Evolutionary conservation across 805 yeast species (phyloP).

Genomic region (Hyphopichia homilentoma): DNA sequence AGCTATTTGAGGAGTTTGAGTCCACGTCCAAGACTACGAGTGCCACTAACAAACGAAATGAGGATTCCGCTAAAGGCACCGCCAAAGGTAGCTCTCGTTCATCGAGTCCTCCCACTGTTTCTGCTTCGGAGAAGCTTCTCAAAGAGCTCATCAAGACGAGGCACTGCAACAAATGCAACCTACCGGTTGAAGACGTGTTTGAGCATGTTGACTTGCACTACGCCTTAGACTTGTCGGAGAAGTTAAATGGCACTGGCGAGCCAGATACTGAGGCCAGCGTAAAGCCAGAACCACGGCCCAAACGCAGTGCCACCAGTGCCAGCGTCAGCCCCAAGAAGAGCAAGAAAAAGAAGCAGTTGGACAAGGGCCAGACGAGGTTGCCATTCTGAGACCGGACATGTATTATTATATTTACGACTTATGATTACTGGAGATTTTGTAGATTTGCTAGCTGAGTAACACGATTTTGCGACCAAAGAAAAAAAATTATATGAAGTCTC

Average conservation of each 20-base stretch:
- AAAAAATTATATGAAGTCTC: no score
- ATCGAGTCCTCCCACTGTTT: conserved; percentile 1
- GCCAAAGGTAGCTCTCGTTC: conserved; percentile 5
- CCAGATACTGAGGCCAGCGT: not conserved
- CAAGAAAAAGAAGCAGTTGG: not conserved
- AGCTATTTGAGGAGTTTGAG: conserved; percentile 15
- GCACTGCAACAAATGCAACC: conserved; percentile 26
- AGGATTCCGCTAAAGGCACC: conserved; percentile 1
- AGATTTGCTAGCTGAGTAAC: no score
- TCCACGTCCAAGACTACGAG: conserved; percentile 3
- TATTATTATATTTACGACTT: no score
- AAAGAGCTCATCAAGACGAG: conserved; percentile 14
- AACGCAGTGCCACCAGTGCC: no score
- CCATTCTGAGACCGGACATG: no score
- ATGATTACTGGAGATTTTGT: no score
- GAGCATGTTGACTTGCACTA: conserved; percentile 57
- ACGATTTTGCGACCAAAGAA: no score
- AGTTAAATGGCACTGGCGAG: conserved; percentile 21
- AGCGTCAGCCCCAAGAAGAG: not conserved
- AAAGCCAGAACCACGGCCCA: no score
- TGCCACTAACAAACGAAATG: not conserved
- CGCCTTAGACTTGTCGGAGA: conserved; percentile 47
- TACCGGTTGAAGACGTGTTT: conserved; percentile 22
- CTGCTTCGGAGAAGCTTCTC: conserved; percentile 7
- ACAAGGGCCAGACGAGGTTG: conserved; percentile 3